A percentile compares a stretch with the other conserved stretches of the same genome.
phyloP scores from a whole-genome alignment of 1,284 basidiomycete species.

The Malassezia brasiliensis region DNA sequence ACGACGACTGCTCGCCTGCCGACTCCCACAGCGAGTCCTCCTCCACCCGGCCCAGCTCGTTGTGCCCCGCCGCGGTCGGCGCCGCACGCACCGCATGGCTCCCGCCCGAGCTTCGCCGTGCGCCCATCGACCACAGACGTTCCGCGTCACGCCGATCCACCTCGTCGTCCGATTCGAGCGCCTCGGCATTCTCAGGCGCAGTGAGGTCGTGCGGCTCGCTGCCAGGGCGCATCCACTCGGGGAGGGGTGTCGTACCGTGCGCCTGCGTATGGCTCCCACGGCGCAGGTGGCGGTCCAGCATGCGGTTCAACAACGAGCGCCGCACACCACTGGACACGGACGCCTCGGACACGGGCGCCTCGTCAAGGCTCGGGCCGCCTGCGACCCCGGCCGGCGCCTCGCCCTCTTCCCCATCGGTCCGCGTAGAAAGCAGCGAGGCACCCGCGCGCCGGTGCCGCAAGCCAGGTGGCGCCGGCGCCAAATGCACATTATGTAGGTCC shows the following conservation, averaged over 20 bases:
- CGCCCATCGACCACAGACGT: background rate
- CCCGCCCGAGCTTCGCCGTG: constrained; percentile 6
- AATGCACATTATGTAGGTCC: constrained; percentile 30
- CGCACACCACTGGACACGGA: constrained; percentile 11
- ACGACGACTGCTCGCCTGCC: background rate
- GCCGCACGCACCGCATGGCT: constrained; percentile 10
- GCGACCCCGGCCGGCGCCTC: no score
- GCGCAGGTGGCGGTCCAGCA: constrained; percentile 2
- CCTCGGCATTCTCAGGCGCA: constrained; percentile 5
- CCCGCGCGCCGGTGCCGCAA: no score
- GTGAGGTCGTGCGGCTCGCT: background rate
- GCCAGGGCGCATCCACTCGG: background rate
- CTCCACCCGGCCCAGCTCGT: constrained; percentile 10
- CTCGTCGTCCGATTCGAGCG: constrained; percentile 18
- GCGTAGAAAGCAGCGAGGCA: no score
- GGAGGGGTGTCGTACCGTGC: background rate
- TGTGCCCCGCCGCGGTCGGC: constrained; percentile 8
- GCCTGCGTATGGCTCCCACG: background rate
- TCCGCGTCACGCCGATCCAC: background rate
- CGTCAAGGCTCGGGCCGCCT: no score
- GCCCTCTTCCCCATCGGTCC: no score
- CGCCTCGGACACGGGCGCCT: no score
- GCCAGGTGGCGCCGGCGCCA: constrained; percentile 20
- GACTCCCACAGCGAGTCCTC: background rate
- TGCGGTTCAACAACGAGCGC: constrained; percentile 11